Conservation (phyloP, 148 eudicot genomes). For the Vaccinium myrtillus region DNA sequence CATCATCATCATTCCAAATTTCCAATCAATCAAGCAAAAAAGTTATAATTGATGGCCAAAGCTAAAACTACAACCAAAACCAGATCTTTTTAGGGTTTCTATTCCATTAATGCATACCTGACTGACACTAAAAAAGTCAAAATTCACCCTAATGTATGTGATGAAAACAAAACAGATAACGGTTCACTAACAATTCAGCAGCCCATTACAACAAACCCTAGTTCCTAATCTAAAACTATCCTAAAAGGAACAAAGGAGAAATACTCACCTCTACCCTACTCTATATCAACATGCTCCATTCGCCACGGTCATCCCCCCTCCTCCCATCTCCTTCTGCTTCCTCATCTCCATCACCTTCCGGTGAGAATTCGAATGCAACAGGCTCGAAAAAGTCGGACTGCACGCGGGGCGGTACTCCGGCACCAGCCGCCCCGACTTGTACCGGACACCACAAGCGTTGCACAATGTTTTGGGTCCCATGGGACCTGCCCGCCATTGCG, state of each 20-base stretch:
- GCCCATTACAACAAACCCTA: conserved; percentile 36
- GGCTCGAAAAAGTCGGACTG: conserved; percentile 76
- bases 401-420: conserved; percentile 84
- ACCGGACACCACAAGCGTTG: conserved; percentile 91
- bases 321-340: conserved; percentile 49
- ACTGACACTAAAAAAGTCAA: conserved; percentile 25
- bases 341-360: conserved; percentile 89
- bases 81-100: conserved; percentile 1
- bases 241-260: conserved; percentile 2
- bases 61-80: conserved; percentile 14
- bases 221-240: conserved; percentile 30
- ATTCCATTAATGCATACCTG: conserved; percentile 21
- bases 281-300: conserved; percentile 34
- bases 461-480: conserved; percentile 82
- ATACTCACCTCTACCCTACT: conserved; percentile 34
- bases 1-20: conserved; percentile 10
- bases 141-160: conserved; percentile 26
- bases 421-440: conserved; percentile 82
- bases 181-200: conserved; percentile 33
- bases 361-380: conserved; percentile 86
- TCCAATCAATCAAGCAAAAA: background rate
- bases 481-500: conserved; percentile 92
- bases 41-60: background rate
- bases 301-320: conserved; percentile 19
- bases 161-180: conserved; percentile 21